Percentiles rank a stretch among this genome's conserved stretches.
phyloP scores from a whole-genome alignment of 345 rosid species.

The Odontarrhena argentea region DNA sequence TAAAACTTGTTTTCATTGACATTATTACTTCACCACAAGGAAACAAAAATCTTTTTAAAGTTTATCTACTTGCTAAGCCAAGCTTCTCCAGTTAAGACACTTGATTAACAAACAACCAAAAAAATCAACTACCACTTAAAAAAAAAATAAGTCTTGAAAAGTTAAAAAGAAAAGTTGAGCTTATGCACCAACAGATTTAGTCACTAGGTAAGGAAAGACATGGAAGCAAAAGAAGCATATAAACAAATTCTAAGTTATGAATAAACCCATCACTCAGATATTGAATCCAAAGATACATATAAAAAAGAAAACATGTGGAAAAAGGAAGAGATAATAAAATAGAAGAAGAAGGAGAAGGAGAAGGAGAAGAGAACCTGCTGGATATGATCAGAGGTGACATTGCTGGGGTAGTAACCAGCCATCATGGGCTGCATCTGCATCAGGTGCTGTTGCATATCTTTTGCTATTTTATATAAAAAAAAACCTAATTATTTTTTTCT shows the following conservation, averaged over 20 bases:
- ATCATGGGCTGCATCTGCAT: slow-evolving; percentile 99
- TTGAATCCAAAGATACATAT: slow-evolving; percentile 13
- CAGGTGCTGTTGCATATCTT: slow-evolving; percentile 99
- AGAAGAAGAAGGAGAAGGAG: slow-evolving; percentile 10
- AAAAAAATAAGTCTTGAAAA: too few relatives aligned
- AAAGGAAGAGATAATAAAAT: slow-evolving; percentile 15
- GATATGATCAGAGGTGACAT: slow-evolving; percentile 99
- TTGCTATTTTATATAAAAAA: slow-evolving; percentile 47
- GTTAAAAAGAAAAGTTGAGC: slow-evolving; percentile 1
- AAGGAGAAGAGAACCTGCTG: slow-evolving; percentile 72
- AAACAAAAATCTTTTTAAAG: neutral
- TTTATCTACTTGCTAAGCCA: neutral
- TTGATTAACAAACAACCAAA: neutral
- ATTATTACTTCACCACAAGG: neutral
- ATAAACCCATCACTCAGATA: slow-evolving; percentile 4
- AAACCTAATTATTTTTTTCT: slow-evolving; percentile 29
- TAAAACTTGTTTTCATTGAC: slow-evolving; percentile 15
- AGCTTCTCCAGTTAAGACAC: slow-evolving; percentile 3
- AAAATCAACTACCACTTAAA: neutral
- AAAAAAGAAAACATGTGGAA: neutral
- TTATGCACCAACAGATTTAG: slow-evolving; percentile 12
- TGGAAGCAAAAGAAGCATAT: slow-evolving; percentile 3
- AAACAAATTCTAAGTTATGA: neutral
- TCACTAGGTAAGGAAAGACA: neutral
- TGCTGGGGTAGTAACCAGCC: slow-evolving; percentile 98